phyloP scores from a whole-genome alignment of 305 asterid species.

The Euphrasia arctica region DNA sequence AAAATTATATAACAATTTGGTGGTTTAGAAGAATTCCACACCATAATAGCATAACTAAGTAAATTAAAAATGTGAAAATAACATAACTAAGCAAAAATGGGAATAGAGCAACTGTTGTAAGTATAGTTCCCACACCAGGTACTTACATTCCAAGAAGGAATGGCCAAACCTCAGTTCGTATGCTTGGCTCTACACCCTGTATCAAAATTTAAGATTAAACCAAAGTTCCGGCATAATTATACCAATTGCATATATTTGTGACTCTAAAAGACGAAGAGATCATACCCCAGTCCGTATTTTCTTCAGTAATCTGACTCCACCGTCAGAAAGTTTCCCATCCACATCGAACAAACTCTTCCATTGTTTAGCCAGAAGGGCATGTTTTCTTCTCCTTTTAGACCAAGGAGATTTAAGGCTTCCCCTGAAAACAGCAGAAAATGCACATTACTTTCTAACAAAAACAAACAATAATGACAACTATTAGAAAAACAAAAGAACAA shows the following conservation, averaged over 20 bases:
- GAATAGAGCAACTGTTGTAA: neutral
- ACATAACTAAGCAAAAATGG: neutral
- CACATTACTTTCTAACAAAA: constrained; percentile 20
- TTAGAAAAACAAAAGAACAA: constrained; percentile 12
- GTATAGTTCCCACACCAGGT: neutral
- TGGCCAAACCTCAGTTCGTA: constrained; percentile 94
- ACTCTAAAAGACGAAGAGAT: constrained; percentile 5
- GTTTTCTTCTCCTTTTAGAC: constrained; percentile 88
- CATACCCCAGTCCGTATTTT: constrained; percentile 89
- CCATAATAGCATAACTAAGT: neutral
- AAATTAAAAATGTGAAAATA: neutral
- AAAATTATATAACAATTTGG: neutral
- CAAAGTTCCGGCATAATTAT: constrained; percentile 20
- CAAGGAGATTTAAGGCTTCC: constrained; percentile 89
- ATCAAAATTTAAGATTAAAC: constrained; percentile 20
- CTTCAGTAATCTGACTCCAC: constrained; percentile 86
- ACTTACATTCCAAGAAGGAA: constrained; percentile 94
- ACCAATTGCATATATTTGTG: neutral
- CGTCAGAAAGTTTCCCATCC: constrained; percentile 72
- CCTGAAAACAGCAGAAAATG: constrained; percentile 35
- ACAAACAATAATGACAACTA: constrained; percentile 5
- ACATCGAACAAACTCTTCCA: constrained; percentile 71
- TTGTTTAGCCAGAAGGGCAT: constrained; percentile 64
- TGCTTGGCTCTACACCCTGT: constrained; percentile 95
- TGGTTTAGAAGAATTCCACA: neutral